A percentile compares a stretch with the other conserved stretches of the same genome.
These are phyloP conservation scores for Ganoderma boninense DNA, from an alignment of 1,284 basidiomycete genomes.

Conservation along the genomic window DNA sequence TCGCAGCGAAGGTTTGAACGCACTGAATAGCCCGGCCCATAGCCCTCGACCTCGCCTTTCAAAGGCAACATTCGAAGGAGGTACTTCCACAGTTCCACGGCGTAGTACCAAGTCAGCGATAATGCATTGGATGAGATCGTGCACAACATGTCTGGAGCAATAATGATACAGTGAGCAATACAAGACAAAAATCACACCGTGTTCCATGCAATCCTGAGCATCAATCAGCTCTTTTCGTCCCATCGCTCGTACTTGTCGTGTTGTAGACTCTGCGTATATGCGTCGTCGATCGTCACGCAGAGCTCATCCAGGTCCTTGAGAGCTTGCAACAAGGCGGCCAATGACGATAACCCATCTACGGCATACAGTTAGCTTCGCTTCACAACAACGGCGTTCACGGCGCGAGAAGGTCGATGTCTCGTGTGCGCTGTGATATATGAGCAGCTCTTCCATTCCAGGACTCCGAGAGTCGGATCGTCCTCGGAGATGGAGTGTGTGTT, in stretches of 20 bases:
- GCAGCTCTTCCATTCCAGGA: neutral
- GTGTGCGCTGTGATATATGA: neutral
- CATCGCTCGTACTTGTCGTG: conserved; percentile 66
- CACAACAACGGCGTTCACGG: neutral
- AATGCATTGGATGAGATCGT: conserved; percentile 2
- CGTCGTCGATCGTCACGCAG: conserved; percentile 72
- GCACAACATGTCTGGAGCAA: conserved; percentile 14
- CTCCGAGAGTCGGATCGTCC: neutral
- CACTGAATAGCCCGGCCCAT: no score
- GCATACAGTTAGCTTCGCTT: neutral
- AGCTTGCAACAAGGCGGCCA: conserved; percentile 80
- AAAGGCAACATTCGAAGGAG: no score
- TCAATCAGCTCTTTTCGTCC: conserved; percentile 67
- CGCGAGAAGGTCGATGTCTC: neutral
- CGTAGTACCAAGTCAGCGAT: neutral
- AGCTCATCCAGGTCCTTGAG: conserved; percentile 80
- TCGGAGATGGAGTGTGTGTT: neutral
- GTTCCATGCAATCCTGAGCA: neutral
- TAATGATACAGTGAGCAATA: conserved; percentile 35
- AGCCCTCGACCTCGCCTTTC: no score
- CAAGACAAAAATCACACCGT: conserved; percentile 13
- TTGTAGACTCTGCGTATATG: conserved; percentile 68
- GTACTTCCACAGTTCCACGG: no score
- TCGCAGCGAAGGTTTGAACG: no score
- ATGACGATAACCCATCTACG: conserved; percentile 80